A percentile compares a stretch with the other conserved stretches of the same genome.
phyloP scores from a whole-genome alignment of 2,329 filamentous ascomycete species.

The Ceratocystis colombiana region DNA sequence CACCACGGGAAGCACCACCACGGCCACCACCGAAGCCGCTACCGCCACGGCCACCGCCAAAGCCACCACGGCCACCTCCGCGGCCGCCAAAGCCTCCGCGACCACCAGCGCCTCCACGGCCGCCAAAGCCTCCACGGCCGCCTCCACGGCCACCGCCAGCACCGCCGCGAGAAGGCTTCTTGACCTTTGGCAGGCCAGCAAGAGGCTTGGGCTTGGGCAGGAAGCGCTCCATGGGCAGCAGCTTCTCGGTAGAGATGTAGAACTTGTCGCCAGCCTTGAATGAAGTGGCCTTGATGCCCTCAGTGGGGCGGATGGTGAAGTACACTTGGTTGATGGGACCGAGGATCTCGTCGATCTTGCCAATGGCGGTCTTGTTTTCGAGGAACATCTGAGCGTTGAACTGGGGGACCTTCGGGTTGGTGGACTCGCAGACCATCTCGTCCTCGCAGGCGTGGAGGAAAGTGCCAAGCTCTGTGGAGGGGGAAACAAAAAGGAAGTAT shows the following conservation, averaged over 20 bases:
- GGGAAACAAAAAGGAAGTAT: not conserved
- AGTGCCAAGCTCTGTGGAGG: constrained; percentile 66
- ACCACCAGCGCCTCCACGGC: constrained; percentile 39
- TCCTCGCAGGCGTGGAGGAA: constrained; percentile 94
- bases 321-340: constrained; percentile 96
- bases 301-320: constrained; percentile 95
- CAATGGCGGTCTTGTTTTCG: constrained; percentile 94
- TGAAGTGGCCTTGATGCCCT: constrained; percentile 86
- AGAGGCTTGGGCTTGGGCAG: constrained; percentile 80
- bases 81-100: constrained; percentile 31
- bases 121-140: constrained; percentile 33
- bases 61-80: constrained; percentile 30
- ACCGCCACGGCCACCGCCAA: constrained; percentile 32
- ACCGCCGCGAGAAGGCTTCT: constrained; percentile 45
- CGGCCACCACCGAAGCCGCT: constrained; percentile 30
- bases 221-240: constrained; percentile 91
- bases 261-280: constrained; percentile 98
- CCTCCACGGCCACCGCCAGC: constrained; percentile 37
- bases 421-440: constrained; percentile 93
- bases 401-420: constrained; percentile 92
- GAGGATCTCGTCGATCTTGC: constrained; percentile 96
- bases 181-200: constrained; percentile 47
- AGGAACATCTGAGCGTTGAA: constrained; percentile 99
- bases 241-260: constrained; percentile 89
- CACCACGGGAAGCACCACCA: constrained; percentile 17